phyloP scores from a whole-genome alignment of 768 basidiomycete species.

The Dendrothele bispora region DNA sequence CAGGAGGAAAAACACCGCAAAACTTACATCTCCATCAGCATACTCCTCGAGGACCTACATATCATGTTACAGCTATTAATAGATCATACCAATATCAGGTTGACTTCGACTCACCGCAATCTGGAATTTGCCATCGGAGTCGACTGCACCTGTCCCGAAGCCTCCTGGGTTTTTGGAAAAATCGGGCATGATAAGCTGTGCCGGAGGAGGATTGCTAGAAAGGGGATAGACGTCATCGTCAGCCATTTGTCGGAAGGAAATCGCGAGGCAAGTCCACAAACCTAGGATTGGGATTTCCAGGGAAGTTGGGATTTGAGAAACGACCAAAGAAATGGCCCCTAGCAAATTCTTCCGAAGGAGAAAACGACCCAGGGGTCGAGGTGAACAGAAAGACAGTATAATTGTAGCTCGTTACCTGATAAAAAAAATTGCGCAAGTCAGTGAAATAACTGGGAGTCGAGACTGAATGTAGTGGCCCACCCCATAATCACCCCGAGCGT shows the following conservation, averaged over 20 bases:
- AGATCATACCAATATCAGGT: no score
- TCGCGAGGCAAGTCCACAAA: neutral
- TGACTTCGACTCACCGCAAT: no score
- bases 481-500: conserved; percentile 39
- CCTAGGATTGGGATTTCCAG: conserved; percentile 33
- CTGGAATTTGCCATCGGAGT: conserved; percentile 32
- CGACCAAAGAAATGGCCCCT: conserved; percentile 45
- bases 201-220: conserved; percentile 36
- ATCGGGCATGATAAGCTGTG: conserved; percentile 44
- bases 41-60: conserved; percentile 45
- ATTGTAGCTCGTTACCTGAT: conserved; percentile 14
- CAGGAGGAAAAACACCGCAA: neutral
- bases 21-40: conserved; percentile 32
- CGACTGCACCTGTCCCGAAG: conserved; percentile 32
- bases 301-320: conserved; percentile 42
- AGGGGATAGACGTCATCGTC: conserved; percentile 24
- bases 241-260: neutral
- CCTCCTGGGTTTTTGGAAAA: conserved; percentile 40
- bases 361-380: conserved; percentile 21
- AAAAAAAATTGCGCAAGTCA: neutral
- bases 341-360: conserved; percentile 27
- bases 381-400: conserved; percentile 43
- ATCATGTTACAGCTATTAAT: no score
- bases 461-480: conserved; percentile 25
- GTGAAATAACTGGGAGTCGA: neutral